Base-by-base conservation (phyloP, 192 early-diverging fungal species). In the Linnemannia zychae region DNA sequence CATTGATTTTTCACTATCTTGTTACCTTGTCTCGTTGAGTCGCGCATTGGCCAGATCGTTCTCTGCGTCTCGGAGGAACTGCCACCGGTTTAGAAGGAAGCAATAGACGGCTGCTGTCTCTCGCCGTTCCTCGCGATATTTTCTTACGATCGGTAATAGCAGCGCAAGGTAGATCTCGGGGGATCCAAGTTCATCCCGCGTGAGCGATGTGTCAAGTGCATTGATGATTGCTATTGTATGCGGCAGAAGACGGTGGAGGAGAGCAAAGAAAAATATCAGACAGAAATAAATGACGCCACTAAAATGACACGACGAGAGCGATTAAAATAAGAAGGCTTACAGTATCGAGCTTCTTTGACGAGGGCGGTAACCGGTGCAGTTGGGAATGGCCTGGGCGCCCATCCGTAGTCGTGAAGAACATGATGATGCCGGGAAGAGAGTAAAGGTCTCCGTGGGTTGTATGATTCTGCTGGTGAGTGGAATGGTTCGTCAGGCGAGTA, bases 131-230 rank as follows among this genome's bases (percentile, higher is more conserved):
- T 82, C 80, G 18, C 88, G 74, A 20, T 87, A 78, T 48, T 65
- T 82, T 22, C 82, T 68, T 20, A 88, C 83, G 28, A 88, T 86
- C 13, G 88, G 88, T 24, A 76, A 50, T 31, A 88, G 31, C 13
- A 88, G 52, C 3, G 77, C 71, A 44, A 88, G 50, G 53, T 88
- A 79, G 70, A 88, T 88, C 34, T 86, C 84, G n/a, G 84, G 88
- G 16, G 80, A 82, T n/a, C 76, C 77, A 15, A 87, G 50, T 34
- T 79, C 77, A 20, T 77, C 69, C 5, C 80, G 77, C 9, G 87
- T 79, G 20, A 87, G 70, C 5, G 80, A 79, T 22, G 80, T 87
- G 46, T 87, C 87, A 9, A 87, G 74, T 2, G 80, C 81, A 67
- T 82, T 84, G 73, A 84, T 79, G 48, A 84, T 79, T 2, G 76